phyloP scores from a whole-genome alignment of 2,329 filamentous ascomycete species.

The Paracoccidioides brasiliensis region DNA sequence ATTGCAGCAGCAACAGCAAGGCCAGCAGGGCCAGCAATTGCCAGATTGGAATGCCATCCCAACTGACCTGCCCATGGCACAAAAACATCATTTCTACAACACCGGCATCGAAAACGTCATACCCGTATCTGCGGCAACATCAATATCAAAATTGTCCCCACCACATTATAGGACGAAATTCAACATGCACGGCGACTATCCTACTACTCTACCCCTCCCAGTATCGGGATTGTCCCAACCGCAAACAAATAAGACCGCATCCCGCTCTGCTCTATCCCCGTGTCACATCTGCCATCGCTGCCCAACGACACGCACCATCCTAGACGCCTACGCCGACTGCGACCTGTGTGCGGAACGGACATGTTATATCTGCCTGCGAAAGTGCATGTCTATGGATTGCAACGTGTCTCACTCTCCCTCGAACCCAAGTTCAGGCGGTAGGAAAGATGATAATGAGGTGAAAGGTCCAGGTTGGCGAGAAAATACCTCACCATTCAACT shows the following conservation, averaged over 20 bases:
- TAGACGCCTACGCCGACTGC: slow-evolving; percentile 31
- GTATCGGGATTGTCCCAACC: not conserved
- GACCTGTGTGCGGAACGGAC: slow-evolving; percentile 26
- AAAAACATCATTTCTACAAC: not conserved
- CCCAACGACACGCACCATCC: slow-evolving; percentile 26
- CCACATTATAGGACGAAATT: not conserved
- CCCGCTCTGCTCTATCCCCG: slow-evolving; percentile 17
- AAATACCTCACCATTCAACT: not conserved
- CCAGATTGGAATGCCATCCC: not conserved
- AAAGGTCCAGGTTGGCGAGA: not conserved
- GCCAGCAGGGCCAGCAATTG: slow-evolving; percentile 11
- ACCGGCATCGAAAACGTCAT: not conserved
- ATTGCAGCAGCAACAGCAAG: slow-evolving; percentile 9
- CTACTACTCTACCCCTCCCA: not conserved
- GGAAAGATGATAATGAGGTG: not conserved
- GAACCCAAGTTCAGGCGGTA: not conserved
- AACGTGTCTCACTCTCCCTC: slow-evolving; percentile 4
- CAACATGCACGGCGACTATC: not conserved
- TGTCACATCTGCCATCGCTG: slow-evolving; percentile 32
- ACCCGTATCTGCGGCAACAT: not conserved
- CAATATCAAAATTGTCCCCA: not conserved
- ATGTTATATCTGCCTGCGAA: slow-evolving; percentile 31
- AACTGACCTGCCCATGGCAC: not conserved
- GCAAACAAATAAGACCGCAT: not conserved
- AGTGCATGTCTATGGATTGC: slow-evolving; percentile 25